These are phyloP conservation scores for Leishmania turanica DNA, from an alignment of 208 protist species.

Conservation along the genomic window DNA sequence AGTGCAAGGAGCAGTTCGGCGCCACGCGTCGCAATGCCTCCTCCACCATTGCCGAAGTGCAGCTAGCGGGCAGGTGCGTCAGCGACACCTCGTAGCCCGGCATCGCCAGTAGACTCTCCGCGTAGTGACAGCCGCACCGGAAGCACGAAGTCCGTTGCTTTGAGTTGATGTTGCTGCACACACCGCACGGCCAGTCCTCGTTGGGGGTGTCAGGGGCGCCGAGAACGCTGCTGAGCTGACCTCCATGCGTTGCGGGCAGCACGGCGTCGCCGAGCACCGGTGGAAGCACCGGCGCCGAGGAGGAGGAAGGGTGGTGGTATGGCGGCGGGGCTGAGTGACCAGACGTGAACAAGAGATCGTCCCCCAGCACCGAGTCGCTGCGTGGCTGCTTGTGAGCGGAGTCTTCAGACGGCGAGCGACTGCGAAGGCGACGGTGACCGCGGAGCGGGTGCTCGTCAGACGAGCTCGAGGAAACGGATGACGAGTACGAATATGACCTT, in stretches of 20 bases:
- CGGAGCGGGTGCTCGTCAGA: slow-evolving; percentile 3
- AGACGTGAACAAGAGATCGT: neutral
- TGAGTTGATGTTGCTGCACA: slow-evolving; percentile 89
- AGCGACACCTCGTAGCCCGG: slow-evolving; percentile 56
- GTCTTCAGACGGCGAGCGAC: slow-evolving; percentile 8
- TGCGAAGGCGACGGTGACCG: slow-evolving; percentile 20
- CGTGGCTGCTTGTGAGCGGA: neutral
- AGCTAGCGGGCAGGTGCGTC: slow-evolving; percentile 25
- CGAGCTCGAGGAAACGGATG: neutral
- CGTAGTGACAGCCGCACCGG: slow-evolving; percentile 58
- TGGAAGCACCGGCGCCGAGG: slow-evolving; percentile 8
- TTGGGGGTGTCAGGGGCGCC: slow-evolving; percentile 26
- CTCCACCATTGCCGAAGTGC: slow-evolving; percentile 28
- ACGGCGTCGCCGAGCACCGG: slow-evolving; percentile 12
- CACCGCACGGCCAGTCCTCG: slow-evolving; percentile 79
- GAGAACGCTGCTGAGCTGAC: neutral
- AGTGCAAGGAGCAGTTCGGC: slow-evolving; percentile 4
- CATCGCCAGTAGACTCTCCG: slow-evolving; percentile 36
- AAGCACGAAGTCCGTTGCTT: slow-evolving; percentile 63
- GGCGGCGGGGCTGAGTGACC: neutral
- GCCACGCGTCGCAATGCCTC: slow-evolving; percentile 17
- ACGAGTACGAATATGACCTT: slow-evolving; percentile 14
- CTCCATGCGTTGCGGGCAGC: neutral
- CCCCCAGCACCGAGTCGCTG: slow-evolving; percentile 18
- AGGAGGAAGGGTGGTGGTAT: slow-evolving; percentile 1